Evolutionary conservation across 495 filamentous ascomycete genomes (phyloP), one percentile per base, ranked within the genome.

Genomic region (Talaromyces proteolyticus): DNA sequence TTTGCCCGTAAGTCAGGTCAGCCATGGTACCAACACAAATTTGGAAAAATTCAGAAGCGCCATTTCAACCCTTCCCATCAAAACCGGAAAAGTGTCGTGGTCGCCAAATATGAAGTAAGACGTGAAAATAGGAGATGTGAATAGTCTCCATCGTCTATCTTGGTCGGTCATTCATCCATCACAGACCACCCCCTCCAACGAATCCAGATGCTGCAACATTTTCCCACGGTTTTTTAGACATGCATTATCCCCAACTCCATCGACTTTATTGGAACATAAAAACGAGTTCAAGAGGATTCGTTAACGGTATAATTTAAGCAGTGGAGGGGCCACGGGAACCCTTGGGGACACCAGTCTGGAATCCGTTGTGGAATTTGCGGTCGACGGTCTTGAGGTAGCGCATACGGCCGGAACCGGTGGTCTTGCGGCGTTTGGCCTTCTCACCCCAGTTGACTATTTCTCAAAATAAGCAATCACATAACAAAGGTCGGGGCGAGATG

Each of bases 391-490:
- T 92, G 69, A 97, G 82, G 77, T 90, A 86, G 53, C 88, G 78
- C 86, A 91, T 90, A 62, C 93, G 84, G 71, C 93, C 93, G 66
- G 88, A 88, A 59, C 93, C 93, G 63, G 89, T 93, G 64, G 91
- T 96, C 92, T 96, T 97, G 87, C 93, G 91, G 73, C 93, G 78
- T 87, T 95, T 97, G 62, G 91, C 94, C 83, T 98, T 98, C 84
- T 96, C 90, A 74, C 87, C 81, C 93, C 93, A 98, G 85, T 98
- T 95, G 82, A 85, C 93, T 98, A 65, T 74, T 48, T 48, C 53
- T 53, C 46, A 42, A 45, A 54, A 44, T 55, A 61, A 50, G 53
- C 57, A 58, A 55, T 65, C 47, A 21, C 21, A 19, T 14, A 19
- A 41, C 25, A 45, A 49, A 8, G 18, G 12, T 16, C 21, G 42